Conservation (phyloP, 2,329 filamentous ascomycete species). For the Aspergillus pseudonomiae region DNA sequence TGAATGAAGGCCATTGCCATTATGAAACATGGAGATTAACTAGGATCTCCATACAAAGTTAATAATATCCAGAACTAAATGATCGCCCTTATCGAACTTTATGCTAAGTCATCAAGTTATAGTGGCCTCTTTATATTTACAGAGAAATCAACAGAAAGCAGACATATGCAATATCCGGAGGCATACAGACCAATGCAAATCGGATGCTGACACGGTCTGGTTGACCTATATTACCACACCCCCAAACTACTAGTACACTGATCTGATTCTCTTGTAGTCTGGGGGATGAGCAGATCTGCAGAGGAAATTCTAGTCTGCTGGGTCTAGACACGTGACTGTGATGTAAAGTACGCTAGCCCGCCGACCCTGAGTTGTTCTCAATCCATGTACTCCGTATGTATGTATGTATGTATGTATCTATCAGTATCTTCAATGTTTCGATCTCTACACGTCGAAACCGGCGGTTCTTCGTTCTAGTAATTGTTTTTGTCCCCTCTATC, state of each 20-base stretch:
- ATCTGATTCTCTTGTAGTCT: conserved; percentile 2
- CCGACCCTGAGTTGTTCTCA: background rate
- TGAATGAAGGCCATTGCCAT: background rate
- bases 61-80: conserved; percentile 12
- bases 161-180: background rate
- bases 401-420: background rate
- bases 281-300: conserved; percentile 17
- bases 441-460: background rate
- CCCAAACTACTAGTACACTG: background rate
- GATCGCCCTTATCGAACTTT: conserved; percentile 21
- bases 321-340: conserved; percentile 30
- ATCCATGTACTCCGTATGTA: background rate
- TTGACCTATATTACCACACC: background rate
- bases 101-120: conserved; percentile 15
- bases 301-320: conserved; percentile 12
- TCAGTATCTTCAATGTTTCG: background rate
- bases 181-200: background rate
- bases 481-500: background rate
- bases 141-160: background rate
- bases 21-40: conserved; percentile 2
- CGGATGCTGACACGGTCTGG: background rate
- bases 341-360: conserved; percentile 30
- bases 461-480: background rate
- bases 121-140: background rate
- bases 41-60: conserved; percentile 1